Conservation (phyloP, 106 monocot species). For the Platanthera zijinensis region DNA sequence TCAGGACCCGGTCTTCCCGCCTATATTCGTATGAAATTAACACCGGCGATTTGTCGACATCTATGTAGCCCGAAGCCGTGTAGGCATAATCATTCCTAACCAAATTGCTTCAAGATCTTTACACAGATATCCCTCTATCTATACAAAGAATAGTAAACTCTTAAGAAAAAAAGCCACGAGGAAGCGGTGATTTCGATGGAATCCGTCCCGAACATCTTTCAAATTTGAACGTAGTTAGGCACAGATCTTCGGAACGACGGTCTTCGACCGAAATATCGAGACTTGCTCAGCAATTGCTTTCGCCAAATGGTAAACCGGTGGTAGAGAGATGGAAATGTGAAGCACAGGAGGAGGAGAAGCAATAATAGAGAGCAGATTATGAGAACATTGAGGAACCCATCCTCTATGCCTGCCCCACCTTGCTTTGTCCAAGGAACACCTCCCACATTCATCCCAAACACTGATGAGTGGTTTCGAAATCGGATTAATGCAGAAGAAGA, state of each 20-base stretch:
- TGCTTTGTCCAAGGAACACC: conserved; percentile 93
- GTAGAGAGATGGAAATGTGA: conserved; percentile 28
- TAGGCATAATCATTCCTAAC: no score
- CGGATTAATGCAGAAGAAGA: background rate
- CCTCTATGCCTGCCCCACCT: conserved; percentile 24
- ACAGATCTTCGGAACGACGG: background rate
- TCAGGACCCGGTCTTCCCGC: no score
- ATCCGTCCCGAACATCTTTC: background rate
- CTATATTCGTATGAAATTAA: no score
- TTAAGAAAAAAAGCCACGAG: no score
- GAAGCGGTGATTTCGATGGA: no score
- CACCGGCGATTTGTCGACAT: no score
- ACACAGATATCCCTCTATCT: no score
- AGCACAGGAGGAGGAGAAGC: conserved; percentile 52
- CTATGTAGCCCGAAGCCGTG: no score
- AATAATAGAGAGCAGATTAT: conserved; percentile 44
- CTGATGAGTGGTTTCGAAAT: conserved; percentile 22
- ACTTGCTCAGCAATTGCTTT: background rate
- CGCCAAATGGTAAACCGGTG: background rate
- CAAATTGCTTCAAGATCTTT: no score
- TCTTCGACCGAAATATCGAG: background rate
- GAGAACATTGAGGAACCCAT: conserved; percentile 78
- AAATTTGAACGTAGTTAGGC: background rate
- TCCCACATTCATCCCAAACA: conserved; percentile 98
- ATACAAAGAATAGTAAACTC: no score